phyloP scores from a whole-genome alignment of 306 rosid genomes.

The Rosa rugosa region DNA sequence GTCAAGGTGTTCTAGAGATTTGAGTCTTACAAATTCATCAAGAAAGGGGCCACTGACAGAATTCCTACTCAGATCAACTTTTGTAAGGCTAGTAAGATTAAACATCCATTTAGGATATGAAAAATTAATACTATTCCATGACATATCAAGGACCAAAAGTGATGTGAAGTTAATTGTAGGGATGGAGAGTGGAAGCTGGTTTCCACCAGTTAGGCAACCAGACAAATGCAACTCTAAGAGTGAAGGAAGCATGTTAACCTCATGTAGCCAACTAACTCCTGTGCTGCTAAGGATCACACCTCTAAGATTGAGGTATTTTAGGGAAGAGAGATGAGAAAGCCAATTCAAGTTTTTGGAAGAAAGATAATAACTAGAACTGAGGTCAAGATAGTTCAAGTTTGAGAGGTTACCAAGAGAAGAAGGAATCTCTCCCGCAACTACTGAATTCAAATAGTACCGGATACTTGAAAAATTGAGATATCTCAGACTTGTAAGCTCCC shows the following conservation, averaged over 20 bases:
- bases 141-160: neutral
- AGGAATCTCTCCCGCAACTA: constrained; percentile 16
- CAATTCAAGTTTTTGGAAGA: constrained; percentile 19
- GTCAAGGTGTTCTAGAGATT: neutral
- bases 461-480: constrained; percentile 23
- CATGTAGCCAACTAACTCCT: constrained; percentile 12
- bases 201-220: accelerated
- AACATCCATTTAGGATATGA: neutral
- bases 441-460: neutral
- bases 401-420: constrained; percentile 19
- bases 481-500: neutral
- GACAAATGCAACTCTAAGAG: constrained; percentile 10
- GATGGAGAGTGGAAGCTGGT: neutral
- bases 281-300: neutral
- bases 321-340: constrained; percentile 29
- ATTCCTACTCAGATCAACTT: neutral
- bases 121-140: accelerated
- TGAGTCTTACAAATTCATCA: neutral
- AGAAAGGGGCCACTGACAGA: neutral
- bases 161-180: neutral
- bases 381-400: constrained; percentile 23
- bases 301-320: constrained; percentile 19
- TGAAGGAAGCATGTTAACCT: constrained; percentile 25
- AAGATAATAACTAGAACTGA: neutral
- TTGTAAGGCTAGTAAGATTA: neutral